Conservation (phyloP, 2,329 filamentous ascomycete genomes). For the Epichloe sibirici region DNA sequence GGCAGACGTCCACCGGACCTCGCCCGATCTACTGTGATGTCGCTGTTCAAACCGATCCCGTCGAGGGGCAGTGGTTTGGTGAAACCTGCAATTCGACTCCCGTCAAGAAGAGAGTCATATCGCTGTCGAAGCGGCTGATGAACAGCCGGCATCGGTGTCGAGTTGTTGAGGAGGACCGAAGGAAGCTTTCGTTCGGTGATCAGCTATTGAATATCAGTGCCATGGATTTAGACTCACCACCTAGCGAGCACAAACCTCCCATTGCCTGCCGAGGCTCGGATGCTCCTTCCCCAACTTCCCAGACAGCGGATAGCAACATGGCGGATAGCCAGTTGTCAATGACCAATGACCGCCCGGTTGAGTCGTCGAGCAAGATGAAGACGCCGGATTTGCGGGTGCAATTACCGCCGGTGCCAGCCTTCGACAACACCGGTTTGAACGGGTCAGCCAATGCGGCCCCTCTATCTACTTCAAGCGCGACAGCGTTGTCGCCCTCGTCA, state of each 20-base stretch:
- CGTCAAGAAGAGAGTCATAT: slow-evolving; percentile 36
- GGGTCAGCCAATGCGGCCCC: slow-evolving; percentile 26
- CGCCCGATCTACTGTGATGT: slow-evolving; percentile 37
- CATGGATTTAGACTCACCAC: slow-evolving; percentile 30
- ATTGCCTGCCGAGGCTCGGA: slow-evolving; percentile 12
- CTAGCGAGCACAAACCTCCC: slow-evolving; percentile 16
- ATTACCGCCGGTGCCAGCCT: slow-evolving; percentile 41
- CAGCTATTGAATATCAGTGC: slow-evolving; percentile 18
- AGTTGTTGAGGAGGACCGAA: slow-evolving; percentile 26
- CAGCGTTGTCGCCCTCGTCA: slow-evolving; percentile 38
- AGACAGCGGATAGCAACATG: slow-evolving; percentile 15
- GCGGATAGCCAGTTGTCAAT: slow-evolving; percentile 17
- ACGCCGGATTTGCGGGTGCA: slow-evolving; percentile 40
- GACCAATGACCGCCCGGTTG: neutral
- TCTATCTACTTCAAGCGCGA: slow-evolving; percentile 30
- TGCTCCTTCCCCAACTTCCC: slow-evolving; percentile 13
- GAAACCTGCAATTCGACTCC: slow-evolving; percentile 22
- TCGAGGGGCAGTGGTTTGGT: slow-evolving; percentile 41
- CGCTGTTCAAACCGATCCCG: slow-evolving; percentile 42
- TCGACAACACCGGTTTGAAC: slow-evolving; percentile 27
- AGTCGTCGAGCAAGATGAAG: slow-evolving; percentile 20
- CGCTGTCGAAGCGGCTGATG: slow-evolving; percentile 40
- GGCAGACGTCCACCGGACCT: slow-evolving; percentile 26
- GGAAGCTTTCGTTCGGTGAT: slow-evolving; percentile 13
- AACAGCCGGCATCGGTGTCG: slow-evolving; percentile 34